These are phyloP conservation scores for Thecaphora frezii DNA, from an alignment of 1,284 basidiomycete genomes.

Conservation along the genomic window DNA sequence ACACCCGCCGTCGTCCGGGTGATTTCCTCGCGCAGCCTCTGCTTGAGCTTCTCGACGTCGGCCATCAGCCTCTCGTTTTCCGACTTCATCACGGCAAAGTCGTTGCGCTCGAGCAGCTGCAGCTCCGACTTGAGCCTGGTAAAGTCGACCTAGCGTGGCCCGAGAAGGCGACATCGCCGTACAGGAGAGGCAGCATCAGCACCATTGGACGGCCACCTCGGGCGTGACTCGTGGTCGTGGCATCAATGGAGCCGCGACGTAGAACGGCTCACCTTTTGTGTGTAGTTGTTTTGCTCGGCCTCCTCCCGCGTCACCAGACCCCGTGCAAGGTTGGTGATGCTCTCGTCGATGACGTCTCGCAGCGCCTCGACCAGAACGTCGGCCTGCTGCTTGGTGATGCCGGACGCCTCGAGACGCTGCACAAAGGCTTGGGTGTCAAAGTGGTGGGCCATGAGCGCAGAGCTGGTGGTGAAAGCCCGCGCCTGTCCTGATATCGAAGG, in stretches of 20 bases:
- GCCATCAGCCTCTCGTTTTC: constrained; percentile 88
- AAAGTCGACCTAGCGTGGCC: constrained; percentile 79
- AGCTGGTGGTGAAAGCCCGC: not conserved
- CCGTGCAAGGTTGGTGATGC: constrained; percentile 48
- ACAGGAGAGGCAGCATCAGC: not conserved
- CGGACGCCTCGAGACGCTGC: constrained; percentile 52
- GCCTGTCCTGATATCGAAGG: not conserved
- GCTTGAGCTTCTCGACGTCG: constrained; percentile 95
- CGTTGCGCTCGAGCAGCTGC: constrained; percentile 95
- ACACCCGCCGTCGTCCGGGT: constrained; percentile 91
- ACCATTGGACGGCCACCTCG: too few relatives aligned
- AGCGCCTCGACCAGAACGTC: constrained; percentile 53
- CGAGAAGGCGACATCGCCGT: not conserved
- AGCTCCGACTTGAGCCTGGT: constrained; percentile 94
- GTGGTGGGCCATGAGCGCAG: constrained; percentile 20
- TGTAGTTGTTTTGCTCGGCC: constrained; percentile 53
- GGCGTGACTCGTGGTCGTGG: too few relatives aligned
- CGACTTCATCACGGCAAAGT: constrained; percentile 89
- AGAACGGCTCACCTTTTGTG: constrained; percentile 41
- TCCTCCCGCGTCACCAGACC: constrained; percentile 55
- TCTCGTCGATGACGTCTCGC: constrained; percentile 54
- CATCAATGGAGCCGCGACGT: too few relatives aligned
- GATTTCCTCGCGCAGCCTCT: constrained; percentile 78
- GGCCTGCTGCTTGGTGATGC: constrained; percentile 52
- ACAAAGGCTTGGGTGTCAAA: constrained; percentile 57